Evolutionary conservation across 768 basidiomycete species (phyloP).

Genomic region (Gyrodon lividus): DNA sequence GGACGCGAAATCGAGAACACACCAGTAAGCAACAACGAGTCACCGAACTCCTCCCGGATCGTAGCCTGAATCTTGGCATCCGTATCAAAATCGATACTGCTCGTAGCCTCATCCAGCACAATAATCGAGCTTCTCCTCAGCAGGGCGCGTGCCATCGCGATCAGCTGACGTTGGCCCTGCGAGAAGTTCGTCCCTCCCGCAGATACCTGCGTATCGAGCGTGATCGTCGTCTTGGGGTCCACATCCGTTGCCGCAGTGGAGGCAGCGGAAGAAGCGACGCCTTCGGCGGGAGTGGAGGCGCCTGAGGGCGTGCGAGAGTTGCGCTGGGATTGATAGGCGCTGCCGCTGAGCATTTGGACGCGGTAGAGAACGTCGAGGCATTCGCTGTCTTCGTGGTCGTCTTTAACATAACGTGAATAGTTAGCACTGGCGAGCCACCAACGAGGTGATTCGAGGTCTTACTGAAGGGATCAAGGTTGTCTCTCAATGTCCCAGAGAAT

Average conservation of each 20-base stretch:
- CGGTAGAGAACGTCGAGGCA: constrained; percentile 79
- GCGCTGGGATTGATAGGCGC: constrained; percentile 45
- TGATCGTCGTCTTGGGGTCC: constrained; percentile 55
- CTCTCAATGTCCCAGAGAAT: constrained; percentile 77
- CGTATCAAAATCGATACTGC: constrained; percentile 83
- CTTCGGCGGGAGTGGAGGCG: constrained; percentile 42
- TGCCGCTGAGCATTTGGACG: constrained; percentile 70
- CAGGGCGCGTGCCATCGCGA: constrained; percentile 82
- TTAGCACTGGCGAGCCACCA: background rate
- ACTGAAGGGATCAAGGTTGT: constrained; percentile 76
- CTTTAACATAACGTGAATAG: constrained; percentile 29
- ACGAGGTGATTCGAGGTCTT: constrained; percentile 1
- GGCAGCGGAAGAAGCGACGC: constrained; percentile 38
- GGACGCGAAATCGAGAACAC: constrained; percentile 17
- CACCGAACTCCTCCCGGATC: constrained; percentile 81
- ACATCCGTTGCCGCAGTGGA: constrained; percentile 49
- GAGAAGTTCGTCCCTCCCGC: constrained; percentile 90
- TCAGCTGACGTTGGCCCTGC: constrained; percentile 86
- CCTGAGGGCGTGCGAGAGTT: constrained; percentile 51
- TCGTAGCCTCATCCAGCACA: constrained; percentile 81
- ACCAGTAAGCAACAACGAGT: constrained; percentile 74
- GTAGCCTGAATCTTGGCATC: constrained; percentile 89
- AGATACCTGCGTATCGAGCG: constrained; percentile 77
- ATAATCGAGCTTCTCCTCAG: constrained; percentile 71
- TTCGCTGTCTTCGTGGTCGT: constrained; percentile 75